Conservation (phyloP, 2,329 filamentous ascomycete species). For the Simplicillium aogashimaense region DNA sequence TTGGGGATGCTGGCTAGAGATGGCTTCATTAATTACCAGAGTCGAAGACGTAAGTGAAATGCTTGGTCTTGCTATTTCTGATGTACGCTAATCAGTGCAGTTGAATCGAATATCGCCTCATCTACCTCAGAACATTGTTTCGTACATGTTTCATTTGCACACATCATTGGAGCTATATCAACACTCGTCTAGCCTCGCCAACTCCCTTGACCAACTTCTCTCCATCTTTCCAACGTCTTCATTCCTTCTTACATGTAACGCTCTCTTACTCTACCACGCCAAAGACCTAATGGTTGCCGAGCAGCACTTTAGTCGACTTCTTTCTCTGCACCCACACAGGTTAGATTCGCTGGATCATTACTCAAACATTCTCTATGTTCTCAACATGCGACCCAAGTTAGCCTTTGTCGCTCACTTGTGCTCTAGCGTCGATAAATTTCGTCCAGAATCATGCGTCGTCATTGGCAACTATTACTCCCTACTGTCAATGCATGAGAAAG, state of each 20-base stretch:
- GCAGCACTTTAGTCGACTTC: conserved; percentile 63
- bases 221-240: conserved; percentile 78
- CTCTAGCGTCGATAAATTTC: conserved; percentile 86
- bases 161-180: conserved; percentile 89
- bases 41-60: conserved; percentile 62
- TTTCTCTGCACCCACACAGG: conserved; percentile 64
- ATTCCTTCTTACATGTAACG: conserved; percentile 84
- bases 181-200: conserved; percentile 64
- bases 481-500: conserved; percentile 92
- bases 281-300: conserved; percentile 67
- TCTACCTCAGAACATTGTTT: conserved; percentile 83
- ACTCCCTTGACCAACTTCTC: conserved; percentile 67
- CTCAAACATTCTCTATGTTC: conserved; percentile 93
- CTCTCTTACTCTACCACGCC: conserved; percentile 80
- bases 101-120: conserved; percentile 61
- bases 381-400: conserved; percentile 77
- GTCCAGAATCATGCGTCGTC: conserved; percentile 92
- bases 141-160: conserved; percentile 87
- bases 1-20: conserved; percentile 94
- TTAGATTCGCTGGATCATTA: conserved; percentile 92
- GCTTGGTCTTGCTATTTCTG: conserved; percentile 12
- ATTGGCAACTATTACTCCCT: conserved; percentile 96
- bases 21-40: conserved; percentile 69
- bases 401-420: conserved; percentile 89
- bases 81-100: conserved; percentile 29